Base-by-base conservation (phyloP, 2,329 filamentous ascomycete genomes). In the Nemania abortiva region DNA sequence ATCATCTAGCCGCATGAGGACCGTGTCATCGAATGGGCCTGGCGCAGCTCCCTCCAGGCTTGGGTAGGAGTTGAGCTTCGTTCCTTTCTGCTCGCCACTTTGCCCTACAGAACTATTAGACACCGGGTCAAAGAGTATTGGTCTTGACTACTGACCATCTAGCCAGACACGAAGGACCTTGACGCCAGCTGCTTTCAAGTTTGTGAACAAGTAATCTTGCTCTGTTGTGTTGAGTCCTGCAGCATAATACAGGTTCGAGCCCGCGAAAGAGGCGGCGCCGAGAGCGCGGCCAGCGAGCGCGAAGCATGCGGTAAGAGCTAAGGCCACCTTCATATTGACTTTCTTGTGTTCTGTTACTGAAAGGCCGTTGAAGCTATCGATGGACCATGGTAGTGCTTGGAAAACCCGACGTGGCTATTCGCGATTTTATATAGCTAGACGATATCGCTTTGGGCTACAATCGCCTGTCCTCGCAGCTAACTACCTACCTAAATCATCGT, bases 121-220 rank as follows among this genome's bases (percentile, higher is more conserved):
- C 18, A 5, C 20, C 15, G 15, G 4, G 22, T 9, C 34, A 39
- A 2, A 15, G 29, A 18, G 27, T 24, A 24, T 37, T 5, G 27
- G 57, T 9, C 6, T 57, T 18, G 27, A 6, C 6, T 6, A 49
- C 42, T 24, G 2, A 60, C 57, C 57, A 24, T 60, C 57, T n/a
- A 60, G 57, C 57, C 57, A 60, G 57, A 60, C 57, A 11, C 57
- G 57, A 60, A 60, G 57, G 11, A 60, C 57, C 18, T 60, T 60
- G n/a, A 60, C 45, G 3, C 57, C 57, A 37, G 57, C 27, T 9
- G n/a, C 57, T 50, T 60, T 29, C n/a, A 60, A 24, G 57, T 50
- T 60, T 15, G 47, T 60, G 42, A 60, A 60, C 4, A 60, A n/a
- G 45, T 60, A 60, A 27, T 60, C 57, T 60, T 60, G 57, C 24